These are phyloP conservation scores for Neurospora crassa DNA, from an alignment of 2,329 filamentous ascomycete genomes.

Conservation along the genomic window DNA sequence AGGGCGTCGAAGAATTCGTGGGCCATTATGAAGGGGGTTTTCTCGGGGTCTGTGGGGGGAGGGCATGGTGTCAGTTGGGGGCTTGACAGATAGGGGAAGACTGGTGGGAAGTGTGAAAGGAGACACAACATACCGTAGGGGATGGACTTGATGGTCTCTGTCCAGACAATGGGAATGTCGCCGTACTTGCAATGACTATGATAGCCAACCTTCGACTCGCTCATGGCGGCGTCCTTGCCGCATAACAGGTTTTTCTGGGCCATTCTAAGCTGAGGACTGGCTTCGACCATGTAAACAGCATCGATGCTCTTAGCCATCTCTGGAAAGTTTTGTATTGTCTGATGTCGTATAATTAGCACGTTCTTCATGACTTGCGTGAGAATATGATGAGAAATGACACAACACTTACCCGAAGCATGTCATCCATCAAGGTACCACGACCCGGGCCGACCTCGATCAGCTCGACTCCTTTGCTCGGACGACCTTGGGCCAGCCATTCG, in stretches of 20 bases:
- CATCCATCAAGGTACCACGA: constrained; percentile 92
- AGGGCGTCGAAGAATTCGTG: constrained; percentile 99
- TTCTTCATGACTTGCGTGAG: constrained; percentile 2
- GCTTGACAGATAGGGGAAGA: constrained; percentile 6
- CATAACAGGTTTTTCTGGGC: constrained; percentile 78
- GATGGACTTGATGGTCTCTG: constrained; percentile 78
- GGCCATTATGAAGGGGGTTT: constrained; percentile 85
- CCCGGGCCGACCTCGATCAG: constrained; percentile 92
- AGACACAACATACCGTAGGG: constrained; percentile 46
- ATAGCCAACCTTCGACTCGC: constrained; percentile 61
- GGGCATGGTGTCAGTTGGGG: not conserved
- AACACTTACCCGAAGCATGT: constrained; percentile 72
- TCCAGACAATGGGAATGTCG: constrained; percentile 72
- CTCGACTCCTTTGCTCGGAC: constrained; percentile 63
- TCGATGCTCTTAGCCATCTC: constrained; percentile 68
- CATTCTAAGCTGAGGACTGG: constrained; percentile 68
- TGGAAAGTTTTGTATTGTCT: constrained; percentile 82
- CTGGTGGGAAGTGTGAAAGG: not conserved
- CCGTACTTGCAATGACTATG: constrained; percentile 68
- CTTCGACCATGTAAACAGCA: constrained; percentile 88
- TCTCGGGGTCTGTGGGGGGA: constrained; percentile 42
- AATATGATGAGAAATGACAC: not conserved
- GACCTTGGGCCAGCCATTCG: constrained; percentile 91
- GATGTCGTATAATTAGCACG: not conserved
- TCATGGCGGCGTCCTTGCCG: constrained; percentile 55